Evolutionary conservation across 257 asterid species (phyloP).

Genomic region (Penstemon davidsonii): DNA sequence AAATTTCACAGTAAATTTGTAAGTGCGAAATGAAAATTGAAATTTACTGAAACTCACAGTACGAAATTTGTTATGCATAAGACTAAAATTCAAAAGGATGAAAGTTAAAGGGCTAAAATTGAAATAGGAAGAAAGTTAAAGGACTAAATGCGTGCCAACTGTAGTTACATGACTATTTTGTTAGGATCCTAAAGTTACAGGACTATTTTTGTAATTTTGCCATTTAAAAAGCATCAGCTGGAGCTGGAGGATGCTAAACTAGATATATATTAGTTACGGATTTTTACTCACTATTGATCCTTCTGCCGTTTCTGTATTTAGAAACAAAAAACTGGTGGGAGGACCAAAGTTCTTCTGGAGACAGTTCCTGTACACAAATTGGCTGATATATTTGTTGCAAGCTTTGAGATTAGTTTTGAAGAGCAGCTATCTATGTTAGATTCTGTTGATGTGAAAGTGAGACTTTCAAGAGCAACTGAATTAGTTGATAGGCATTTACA

Average conservation of each 20-base stretch:
- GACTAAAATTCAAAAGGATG: too few relatives aligned
- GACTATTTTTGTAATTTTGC: neutral
- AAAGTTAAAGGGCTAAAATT: too few relatives aligned
- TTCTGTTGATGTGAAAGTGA: constrained; percentile 91
- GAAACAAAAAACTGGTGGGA: constrained; percentile 97
- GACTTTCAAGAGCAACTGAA: constrained; percentile 95
- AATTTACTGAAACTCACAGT: too few relatives aligned
- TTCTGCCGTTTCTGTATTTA: constrained; percentile 37
- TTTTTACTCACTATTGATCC: constrained; percentile 17
- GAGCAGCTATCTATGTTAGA: constrained; percentile 96
- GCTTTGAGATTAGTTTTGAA: constrained; percentile 96
- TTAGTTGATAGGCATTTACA: constrained; percentile 94
- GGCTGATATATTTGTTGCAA: constrained; percentile 98
- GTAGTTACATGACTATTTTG: neutral
- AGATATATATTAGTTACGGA: constrained; percentile 14
- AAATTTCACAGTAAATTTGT: too few relatives aligned
- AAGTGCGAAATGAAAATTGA: too few relatives aligned
- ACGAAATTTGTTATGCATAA: too few relatives aligned
- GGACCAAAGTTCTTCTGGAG: constrained; percentile 92
- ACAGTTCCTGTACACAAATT: constrained; percentile 95
- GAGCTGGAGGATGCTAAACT: constrained; percentile 17
- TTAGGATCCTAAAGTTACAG: constrained; percentile 16
- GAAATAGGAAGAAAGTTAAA: too few relatives aligned
- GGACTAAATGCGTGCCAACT: too few relatives aligned
- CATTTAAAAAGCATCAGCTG: too few relatives aligned